Percentiles rank a stretch among this genome's conserved stretches.
Evolutionary conservation across 768 basidiomycete species (phyloP).

Genomic region (Phaeotremella fagi): DNA sequence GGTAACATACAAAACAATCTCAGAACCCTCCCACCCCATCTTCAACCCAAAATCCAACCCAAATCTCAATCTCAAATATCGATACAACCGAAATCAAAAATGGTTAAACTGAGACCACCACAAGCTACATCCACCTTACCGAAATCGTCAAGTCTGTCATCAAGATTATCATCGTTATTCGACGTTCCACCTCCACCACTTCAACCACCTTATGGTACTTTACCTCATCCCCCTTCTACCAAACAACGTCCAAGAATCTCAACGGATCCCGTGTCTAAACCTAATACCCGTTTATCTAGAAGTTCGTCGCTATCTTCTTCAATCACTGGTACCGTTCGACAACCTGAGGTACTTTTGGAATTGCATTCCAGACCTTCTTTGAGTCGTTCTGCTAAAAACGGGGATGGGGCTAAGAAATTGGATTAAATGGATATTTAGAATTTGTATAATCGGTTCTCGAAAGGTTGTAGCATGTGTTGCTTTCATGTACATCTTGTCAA

Average conservation of each 20-base stretch:
- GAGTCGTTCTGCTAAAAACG: neutral
- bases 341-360: slow-evolving; percentile 1
- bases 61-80: neutral
- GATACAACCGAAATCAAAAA: slow-evolving; percentile 13
- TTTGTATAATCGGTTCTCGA: neutral
- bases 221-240: neutral
- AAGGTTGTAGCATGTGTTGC: neutral
- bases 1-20: slow-evolving; percentile 15
- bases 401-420: neutral
- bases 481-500: too few relatives aligned
- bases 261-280: neutral
- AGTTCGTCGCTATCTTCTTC: neutral
- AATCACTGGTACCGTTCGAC: neutral
- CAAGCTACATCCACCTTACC: neutral
- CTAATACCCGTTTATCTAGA: neutral
- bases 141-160: slow-evolving; percentile 8
- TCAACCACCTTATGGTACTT: neutral
- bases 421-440: neutral
- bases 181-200: slow-evolving; percentile 29
- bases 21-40: slow-evolving; percentile 12
- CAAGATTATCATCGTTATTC: slow-evolving; percentile 26
- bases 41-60: slow-evolving; percentile 6
- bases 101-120: slow-evolving; percentile 21
- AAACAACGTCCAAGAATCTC: neutral
- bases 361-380: neutral